Base-by-base conservation (phyloP, 2,329 filamentous ascomycete genomes). In the Aureobasidium melanogenum region DNA sequence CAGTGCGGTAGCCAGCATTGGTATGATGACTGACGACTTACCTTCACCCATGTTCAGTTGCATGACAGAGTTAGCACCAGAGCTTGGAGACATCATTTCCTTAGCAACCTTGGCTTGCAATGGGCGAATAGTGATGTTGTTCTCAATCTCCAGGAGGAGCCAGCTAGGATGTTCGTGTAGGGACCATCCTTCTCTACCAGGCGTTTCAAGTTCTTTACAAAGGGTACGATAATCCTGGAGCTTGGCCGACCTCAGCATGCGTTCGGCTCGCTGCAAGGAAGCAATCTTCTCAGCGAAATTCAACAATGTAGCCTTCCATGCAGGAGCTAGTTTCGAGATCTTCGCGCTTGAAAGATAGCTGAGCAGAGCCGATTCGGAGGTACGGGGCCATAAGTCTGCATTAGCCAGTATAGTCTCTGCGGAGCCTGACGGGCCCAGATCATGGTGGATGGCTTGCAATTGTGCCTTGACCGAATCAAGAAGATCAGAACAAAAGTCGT, bases 11-110 rank as follows among this genome's bases (percentile, higher is more conserved):
- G 82, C 81, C 0, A 87, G 80, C 39, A 88, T 84, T 0, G 86
- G 87, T 0, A 87, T 77, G 52, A 91, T 89, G 1, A 88, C 82
- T 0, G 86, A 87, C 0, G 84, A 84, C 64, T 89, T 89, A 0
- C 86, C 87, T 67, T 88, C 81, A 0, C 87, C 87, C 86, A 89
- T 89, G 64, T 88, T 88, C 2, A 89, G 70, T 66, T 88, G 85
- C 74, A 88, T 80, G 0, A 85, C 79, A 0, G 66, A 64, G 43
- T 74, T 75, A 0, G 51, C 7, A 5, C 41, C 60, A 9, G 65
- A 60, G 2, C 62, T 57, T 1, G 68, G 67, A 0, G 66, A 55
- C 2, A 77, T 80, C 82, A 90, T 89, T 22, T 79, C 68, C 0
- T 61, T 47, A 0, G 86, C 82, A 54, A 90, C 84, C 1, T 80